Evolutionary conservation across 2,329 filamentous ascomycete species (phyloP).

Genomic region (Xylaria sp.): DNA sequence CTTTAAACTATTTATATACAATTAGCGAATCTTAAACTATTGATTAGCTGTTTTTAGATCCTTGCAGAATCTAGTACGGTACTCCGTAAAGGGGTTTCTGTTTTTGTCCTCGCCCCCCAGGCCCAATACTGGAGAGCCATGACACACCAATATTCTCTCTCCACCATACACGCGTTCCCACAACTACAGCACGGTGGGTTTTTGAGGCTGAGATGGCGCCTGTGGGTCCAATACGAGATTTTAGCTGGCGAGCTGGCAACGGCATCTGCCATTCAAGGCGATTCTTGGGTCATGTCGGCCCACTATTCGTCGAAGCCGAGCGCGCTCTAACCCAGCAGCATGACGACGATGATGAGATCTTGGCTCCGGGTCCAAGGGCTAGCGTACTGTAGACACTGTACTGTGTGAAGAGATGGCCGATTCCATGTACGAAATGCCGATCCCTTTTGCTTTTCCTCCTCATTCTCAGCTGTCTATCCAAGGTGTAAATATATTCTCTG

Average conservation of each 20-base stretch:
- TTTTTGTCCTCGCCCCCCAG: neutral
- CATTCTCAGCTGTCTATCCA: neutral
- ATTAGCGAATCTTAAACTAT: too few species aligned
- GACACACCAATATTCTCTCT: conserved; percentile 25
- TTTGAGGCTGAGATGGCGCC: conserved; percentile 37
- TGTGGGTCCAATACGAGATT: conserved; percentile 37
- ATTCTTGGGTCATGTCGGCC: conserved; percentile 25
- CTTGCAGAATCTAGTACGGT: too few species aligned
- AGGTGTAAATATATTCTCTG: neutral
- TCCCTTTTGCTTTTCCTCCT: conserved; percentile 17
- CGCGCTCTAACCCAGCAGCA: conserved; percentile 14
- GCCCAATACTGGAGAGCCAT: conserved; percentile 27
- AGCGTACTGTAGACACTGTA: conserved; percentile 7
- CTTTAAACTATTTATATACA: too few species aligned
- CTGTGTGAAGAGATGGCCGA: conserved; percentile 22
- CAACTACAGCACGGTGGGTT: conserved; percentile 23
- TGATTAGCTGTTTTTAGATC: too few species aligned
- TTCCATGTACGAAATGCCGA: conserved; percentile 30
- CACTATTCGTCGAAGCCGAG: conserved; percentile 34
- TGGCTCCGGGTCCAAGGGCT: conserved; percentile 33
- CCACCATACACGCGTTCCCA: conserved; percentile 29
- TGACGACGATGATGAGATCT: conserved; percentile 33
- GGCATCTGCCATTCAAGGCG: conserved; percentile 25
- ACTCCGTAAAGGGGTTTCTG: conserved; percentile 24
- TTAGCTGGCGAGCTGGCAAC: conserved; percentile 34